phyloP scores from a whole-genome alignment of 1,139 yeast genomes.

The Arxiozyma bovina region DNA sequence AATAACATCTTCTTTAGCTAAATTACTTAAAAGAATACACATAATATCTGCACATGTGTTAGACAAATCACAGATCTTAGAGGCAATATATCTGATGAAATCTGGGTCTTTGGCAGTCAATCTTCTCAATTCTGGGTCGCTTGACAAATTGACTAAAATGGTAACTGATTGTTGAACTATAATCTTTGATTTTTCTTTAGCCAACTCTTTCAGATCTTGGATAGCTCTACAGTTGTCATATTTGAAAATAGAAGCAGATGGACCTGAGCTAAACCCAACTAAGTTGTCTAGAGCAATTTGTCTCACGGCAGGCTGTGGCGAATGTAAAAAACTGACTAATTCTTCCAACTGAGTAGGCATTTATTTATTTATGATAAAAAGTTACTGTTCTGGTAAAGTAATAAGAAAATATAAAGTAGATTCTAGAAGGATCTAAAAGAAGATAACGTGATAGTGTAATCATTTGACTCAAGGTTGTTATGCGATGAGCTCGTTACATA shows the following conservation, averaged over 20 bases:
- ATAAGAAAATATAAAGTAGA: no score
- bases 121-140: conserved; percentile 47
- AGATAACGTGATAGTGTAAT: no score
- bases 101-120: conserved; percentile 56
- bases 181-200: conserved; percentile 44
- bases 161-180: conserved; percentile 64
- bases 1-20: conserved; percentile 70
- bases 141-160: conserved; percentile 75
- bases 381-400: neutral
- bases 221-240: conserved; percentile 66
- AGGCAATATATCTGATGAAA: conserved; percentile 48
- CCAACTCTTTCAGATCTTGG: conserved; percentile 56
- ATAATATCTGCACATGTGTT: conserved; percentile 71
- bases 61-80: conserved; percentile 45
- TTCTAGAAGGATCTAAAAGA: no score
- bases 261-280: conserved; percentile 72
- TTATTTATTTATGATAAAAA: neutral
- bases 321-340: conserved; percentile 73
- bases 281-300: conserved; percentile 80
- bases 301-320: conserved; percentile 72
- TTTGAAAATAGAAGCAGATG: conserved; percentile 57
- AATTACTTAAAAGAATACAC: conserved; percentile 74
- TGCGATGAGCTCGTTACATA: neutral
- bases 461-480: neutral
- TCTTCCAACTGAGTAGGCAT: conserved; percentile 61